phyloP scores from a whole-genome alignment of 1,284 basidiomycete genomes.

The Mycocalia duriaeana region DNA sequence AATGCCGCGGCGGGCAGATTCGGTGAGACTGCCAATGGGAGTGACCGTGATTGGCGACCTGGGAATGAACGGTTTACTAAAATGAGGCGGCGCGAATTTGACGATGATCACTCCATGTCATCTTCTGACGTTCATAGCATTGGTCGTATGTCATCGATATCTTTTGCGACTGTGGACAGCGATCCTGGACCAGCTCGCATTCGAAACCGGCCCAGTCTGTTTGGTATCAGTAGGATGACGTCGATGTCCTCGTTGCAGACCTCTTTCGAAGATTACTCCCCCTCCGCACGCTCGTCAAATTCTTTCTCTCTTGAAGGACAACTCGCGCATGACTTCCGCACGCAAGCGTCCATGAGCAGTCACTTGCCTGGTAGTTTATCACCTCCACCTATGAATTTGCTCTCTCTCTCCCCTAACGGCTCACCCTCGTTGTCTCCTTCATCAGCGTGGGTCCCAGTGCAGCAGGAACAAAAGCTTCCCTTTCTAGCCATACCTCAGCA shows the following conservation, averaged over 20 bases:
- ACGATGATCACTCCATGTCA: constrained; percentile 88
- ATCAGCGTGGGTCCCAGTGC: constrained; percentile 47
- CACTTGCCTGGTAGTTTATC: constrained; percentile 63
- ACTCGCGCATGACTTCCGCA: constrained; percentile 71
- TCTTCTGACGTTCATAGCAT: constrained; percentile 79
- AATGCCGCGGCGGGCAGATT: constrained; percentile 59
- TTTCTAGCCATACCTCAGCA: constrained; percentile 38
- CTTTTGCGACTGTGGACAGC: constrained; percentile 75
- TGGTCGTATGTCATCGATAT: constrained; percentile 65
- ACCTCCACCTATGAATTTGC: constrained; percentile 66
- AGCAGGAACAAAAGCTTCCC: constrained; percentile 33
- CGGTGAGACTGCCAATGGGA: constrained; percentile 25
- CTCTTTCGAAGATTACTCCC: constrained; percentile 67
- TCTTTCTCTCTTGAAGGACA: constrained; percentile 81
- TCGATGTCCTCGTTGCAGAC: constrained; percentile 72
- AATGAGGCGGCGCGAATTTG: constrained; percentile 76
- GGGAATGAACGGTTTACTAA: constrained; percentile 65
- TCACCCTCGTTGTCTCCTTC: constrained; percentile 56
- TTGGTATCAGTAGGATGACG: constrained; percentile 67
- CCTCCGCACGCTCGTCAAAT: constrained; percentile 74
- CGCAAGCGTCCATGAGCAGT: constrained; percentile 67
- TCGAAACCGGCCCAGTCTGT: constrained; percentile 54
- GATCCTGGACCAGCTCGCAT: constrained; percentile 76
- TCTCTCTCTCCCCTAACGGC: constrained; percentile 62
- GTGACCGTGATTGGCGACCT: constrained; percentile 52